A percentile compares a stretch with the other conserved stretches of the same genome.
Conservation (phyloP, 345 rosid species). For the Trapa bicornis region DNA sequence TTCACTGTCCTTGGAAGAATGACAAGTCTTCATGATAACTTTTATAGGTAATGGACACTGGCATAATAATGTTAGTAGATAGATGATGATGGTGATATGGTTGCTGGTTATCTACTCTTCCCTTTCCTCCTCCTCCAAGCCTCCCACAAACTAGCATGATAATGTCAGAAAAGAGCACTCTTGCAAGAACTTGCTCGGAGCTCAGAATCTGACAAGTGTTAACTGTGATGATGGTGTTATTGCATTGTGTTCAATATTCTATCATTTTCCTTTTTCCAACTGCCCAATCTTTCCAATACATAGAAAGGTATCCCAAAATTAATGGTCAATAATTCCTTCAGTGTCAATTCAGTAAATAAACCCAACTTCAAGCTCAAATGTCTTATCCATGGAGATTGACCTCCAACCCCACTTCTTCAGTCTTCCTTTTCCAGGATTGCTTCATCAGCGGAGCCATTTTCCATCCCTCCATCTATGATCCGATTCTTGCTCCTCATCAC, state of each 20-base stretch:
- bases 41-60: neutral
- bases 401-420: neutral
- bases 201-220: too few relatives aligned
- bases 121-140: too few relatives aligned
- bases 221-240: too few relatives aligned
- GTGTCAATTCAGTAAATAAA: conserved; percentile 5
- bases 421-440: too few relatives aligned
- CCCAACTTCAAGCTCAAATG: neutral
- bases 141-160: too few relatives aligned
- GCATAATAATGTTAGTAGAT: neutral
- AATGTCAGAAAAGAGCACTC: too few relatives aligned
- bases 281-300: too few relatives aligned
- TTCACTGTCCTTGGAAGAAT: neutral
- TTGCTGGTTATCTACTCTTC: neutral
- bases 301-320: too few relatives aligned
- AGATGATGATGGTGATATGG: neutral
- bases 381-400: neutral
- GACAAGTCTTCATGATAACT: neutral
- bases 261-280: too few relatives aligned
- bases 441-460: neutral
- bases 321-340: neutral
- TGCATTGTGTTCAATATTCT: too few relatives aligned
- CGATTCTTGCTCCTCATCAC: neutral
- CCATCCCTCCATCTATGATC: neutral
- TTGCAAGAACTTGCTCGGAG: too few relatives aligned